Base-by-base conservation (phyloP, 2,329 filamentous ascomycete species). In the Zalaria obscura region DNA sequence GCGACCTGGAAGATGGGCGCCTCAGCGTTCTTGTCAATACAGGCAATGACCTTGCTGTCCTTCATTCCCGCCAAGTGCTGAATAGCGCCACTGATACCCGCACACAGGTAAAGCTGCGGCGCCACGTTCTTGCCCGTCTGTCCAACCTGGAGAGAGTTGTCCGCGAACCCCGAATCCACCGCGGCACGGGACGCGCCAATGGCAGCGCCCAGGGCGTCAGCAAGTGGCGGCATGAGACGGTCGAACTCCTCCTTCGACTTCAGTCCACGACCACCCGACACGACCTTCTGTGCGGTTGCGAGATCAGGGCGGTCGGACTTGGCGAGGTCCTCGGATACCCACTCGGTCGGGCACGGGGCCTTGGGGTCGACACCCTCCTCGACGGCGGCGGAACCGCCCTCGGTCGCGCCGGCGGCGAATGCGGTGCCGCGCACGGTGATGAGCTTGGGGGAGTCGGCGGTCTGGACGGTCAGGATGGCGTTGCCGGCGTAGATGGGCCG, bases 31-130 rank as follows among this genome's bases (percentile, higher is more conserved):
- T 98, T 98, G 73, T 98, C 98, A 59, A 98, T 96, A 9, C 86
- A 86, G 25, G 89, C 91, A 67, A 98, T 98, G 45, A 98, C 91
- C 70, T 98, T 98, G 70, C 87, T 95, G 60, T 98, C 91, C 75
- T 98, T 98, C 91, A 98, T 98, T 59, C 91, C 91, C 28, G 91
- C 91, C 65, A 98, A 65, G 70, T 98, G 91, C 67, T 98, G 91
- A 53, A 98, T 98, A 25, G 91, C 91, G 41, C 91, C 91, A 5
- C 86, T 94, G 53, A 98, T 96, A 57, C 91, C 91, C 8, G 89
- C 88, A 41, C 87, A 93, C 52, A 98, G 73, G 61, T 98, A 98
- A 46, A 98, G 69, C 63, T 98, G 81, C 45, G 91, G 91, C 37
- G 91, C 91, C 41, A 98, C 89, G 47, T 96, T 93, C 75, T 98